Evolutionary conservation across 164 flowering plant genomes (phyloP).

Genomic region (Hamamelis virginiana): DNA sequence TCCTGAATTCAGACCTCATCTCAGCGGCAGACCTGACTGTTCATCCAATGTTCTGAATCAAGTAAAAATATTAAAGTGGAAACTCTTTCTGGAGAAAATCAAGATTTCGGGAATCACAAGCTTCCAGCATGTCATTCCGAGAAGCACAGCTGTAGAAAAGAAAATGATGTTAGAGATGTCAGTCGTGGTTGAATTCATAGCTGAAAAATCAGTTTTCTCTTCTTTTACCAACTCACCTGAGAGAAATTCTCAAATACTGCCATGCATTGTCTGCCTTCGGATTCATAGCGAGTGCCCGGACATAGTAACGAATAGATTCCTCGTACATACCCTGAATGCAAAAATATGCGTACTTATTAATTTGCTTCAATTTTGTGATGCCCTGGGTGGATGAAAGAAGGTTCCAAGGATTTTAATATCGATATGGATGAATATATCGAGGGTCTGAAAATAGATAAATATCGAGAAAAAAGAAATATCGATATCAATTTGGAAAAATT

Average conservation of each 20-base stretch:
- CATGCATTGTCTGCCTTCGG: constrained; percentile 99
- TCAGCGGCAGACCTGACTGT: not conserved
- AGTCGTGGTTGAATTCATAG: not conserved
- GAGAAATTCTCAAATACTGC: constrained; percentile 91
- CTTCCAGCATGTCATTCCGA: constrained; percentile 83
- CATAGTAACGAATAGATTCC: constrained; percentile 91
- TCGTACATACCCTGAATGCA: constrained; percentile 74
- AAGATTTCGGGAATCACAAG: constrained; percentile 84
- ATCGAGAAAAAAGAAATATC: too few species aligned
- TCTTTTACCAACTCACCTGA: constrained; percentile 49
- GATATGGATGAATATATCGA: too few species aligned
- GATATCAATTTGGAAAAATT: too few species aligned
- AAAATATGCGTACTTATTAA: constrained; percentile 1
- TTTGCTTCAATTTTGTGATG: not conserved
- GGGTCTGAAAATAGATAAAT: too few species aligned
- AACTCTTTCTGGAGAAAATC: constrained; percentile 88
- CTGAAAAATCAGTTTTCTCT: not conserved
- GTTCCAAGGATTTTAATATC: too few species aligned
- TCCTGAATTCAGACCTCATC: not conserved
- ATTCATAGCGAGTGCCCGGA: constrained; percentile 92
- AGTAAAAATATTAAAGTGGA: constrained; percentile 44
- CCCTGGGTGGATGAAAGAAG: too few species aligned
- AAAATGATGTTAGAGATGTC: not conserved
- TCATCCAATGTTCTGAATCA: not conserved
- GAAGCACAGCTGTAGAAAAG: constrained; percentile 69